Base-by-base conservation (phyloP, 2,329 filamentous ascomycete genomes). In the Hypoxylon sp. region DNA sequence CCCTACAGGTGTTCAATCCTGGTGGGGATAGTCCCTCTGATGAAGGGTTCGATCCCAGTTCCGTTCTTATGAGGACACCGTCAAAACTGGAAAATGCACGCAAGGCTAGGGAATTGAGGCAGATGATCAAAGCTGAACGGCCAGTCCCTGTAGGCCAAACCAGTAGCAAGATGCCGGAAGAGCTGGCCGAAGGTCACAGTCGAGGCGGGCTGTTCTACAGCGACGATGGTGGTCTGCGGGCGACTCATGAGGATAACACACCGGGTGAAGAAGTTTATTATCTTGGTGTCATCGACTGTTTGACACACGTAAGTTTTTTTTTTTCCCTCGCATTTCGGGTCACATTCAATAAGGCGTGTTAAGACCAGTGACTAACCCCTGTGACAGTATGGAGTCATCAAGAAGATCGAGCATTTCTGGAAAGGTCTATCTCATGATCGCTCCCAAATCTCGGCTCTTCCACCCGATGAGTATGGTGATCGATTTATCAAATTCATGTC, bases 241-340 rank as follows among this genome's bases (percentile, higher is more conserved):
- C 96, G 11, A 98, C 96, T 0, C 94, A 98, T 77, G 94, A 98
- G 80, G 90, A 97, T 80, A 92, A 97, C 70, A 83, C 84, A 14
- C 89, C 92, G 1, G 94, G 92, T 1, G 93, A 98, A 60, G 94
- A 97, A 81, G 94, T 99, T 46, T 99, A 99, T 81, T 99, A 99
- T 78, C 88, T 99, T 6, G 97, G 96, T 37, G 97, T 99, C 75
- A 99, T 99, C 80, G 96, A 99, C 81, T 99, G 96, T 80, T 85
- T 99, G 75, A 99, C 96, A 75, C 94, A 98, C 80, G 94, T 97
- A 87, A 89, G 93, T 88, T 59, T 35, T 5, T 3, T 13, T 48
- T 14, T 14, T 10, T 13, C 10, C 24, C 2, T 33, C 17, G 8
- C 14, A 13, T 35, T 48, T 39, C 5, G 0, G 5, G 8, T 44